Percentiles rank a stretch among this genome's conserved stretches.
Evolutionary conservation across 768 basidiomycete species (phyloP).

Genomic region (Mycena albidolilacea): DNA sequence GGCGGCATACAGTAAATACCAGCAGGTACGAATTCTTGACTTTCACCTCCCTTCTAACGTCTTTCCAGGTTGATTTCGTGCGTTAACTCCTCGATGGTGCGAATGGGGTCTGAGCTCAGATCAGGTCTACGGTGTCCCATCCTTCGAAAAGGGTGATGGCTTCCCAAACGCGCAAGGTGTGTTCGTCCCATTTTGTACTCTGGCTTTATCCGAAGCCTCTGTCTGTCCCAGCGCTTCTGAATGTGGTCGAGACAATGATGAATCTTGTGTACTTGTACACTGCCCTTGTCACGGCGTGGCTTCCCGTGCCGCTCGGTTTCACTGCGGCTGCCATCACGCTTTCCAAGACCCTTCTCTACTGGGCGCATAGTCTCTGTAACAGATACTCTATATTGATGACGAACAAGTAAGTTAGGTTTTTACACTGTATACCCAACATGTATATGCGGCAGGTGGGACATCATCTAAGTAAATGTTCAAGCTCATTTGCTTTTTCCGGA

Average conservation of each 20-base stretch:
- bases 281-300: conserved; percentile 72
- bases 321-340: conserved; percentile 81
- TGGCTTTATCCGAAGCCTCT: background rate
- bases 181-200: conserved; percentile 39
- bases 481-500: too few relatives aligned
- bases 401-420: too few relatives aligned
- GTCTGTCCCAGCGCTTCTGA: conserved; percentile 78
- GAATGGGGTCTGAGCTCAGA: background rate
- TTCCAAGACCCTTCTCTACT: conserved; percentile 87
- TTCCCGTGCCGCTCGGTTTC: conserved; percentile 83
- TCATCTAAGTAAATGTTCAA: too few relatives aligned
- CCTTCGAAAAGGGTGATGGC: conserved; percentile 75
- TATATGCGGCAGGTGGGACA: too few relatives aligned
- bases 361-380: too few relatives aligned
- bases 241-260: conserved; percentile 81
- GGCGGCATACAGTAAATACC: conserved; percentile 86
- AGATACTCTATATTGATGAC: too few relatives aligned
- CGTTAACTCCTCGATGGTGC: conserved; percentile 22
- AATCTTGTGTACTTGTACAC: conserved; percentile 85
- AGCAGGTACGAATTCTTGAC: conserved; percentile 59
- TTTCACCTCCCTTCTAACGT: background rate
- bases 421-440: too few relatives aligned
- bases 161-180: conserved; percentile 90
- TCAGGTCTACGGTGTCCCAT: conserved; percentile 78
- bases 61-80: conserved; percentile 54